Percentiles rank a stretch among this genome's conserved stretches.
These are phyloP conservation scores for Apiospora hydei DNA, from an alignment of 2,329 filamentous ascomycete species.

Conservation along the genomic window DNA sequence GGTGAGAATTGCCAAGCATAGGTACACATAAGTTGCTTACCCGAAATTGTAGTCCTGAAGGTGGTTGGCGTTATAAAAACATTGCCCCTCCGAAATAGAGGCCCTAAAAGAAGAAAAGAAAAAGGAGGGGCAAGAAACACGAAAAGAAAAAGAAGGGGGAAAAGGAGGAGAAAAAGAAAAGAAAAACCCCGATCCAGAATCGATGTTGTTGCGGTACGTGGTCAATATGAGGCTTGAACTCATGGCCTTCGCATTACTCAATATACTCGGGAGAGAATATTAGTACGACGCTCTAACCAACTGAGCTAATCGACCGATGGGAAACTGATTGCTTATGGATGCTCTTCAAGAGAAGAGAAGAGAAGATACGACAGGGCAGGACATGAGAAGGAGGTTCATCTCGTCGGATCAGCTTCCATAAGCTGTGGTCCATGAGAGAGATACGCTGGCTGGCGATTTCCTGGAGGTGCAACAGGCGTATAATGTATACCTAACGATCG, in stretches of 20 bases:
- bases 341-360: neutral
- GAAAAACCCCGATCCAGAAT: neutral
- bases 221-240: conserved; percentile 20
- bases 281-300: conserved; percentile 22
- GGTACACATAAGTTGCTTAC: neutral
- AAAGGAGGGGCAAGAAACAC: neutral
- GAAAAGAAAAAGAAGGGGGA: neutral
- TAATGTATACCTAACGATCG: too few species aligned
- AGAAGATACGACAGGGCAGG: neutral
- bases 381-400: neutral
- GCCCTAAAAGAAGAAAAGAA: neutral
- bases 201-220: neutral
- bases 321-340: neutral
- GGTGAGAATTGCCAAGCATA: neutral
- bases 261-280: conserved; percentile 9
- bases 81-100: neutral
- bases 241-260: conserved; percentile 13
- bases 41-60: neutral
- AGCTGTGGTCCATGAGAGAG: neutral
- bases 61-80: neutral
- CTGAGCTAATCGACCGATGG: conserved; percentile 12
- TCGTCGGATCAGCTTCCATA: neutral
- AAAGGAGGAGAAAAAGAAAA: neutral
- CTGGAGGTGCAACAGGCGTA: too few species aligned
- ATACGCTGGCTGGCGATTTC: neutral